phyloP scores from a whole-genome alignment of 2,329 filamentous ascomycete species.

The Neurospora crassa region DNA sequence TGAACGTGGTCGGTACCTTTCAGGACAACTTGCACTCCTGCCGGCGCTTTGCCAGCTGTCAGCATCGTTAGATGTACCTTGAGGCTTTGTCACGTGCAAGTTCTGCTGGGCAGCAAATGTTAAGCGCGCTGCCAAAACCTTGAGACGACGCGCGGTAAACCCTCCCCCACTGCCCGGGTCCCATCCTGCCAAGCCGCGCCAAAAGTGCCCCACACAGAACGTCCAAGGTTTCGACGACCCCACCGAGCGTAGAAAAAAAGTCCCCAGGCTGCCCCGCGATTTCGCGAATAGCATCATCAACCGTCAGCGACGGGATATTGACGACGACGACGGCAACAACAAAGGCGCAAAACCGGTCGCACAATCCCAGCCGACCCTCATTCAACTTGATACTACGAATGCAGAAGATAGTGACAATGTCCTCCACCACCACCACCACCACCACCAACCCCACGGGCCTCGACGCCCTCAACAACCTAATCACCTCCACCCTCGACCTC shows the following conservation, averaged over 20 bases:
- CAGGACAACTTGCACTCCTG: conserved; percentile 1
- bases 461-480: conserved; percentile 15
- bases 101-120: neutral
- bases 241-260: conserved; percentile 3
- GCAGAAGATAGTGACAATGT: neutral
- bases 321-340: neutral
- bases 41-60: conserved; percentile 1
- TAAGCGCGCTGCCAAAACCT: neutral
- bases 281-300: neutral
- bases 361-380: neutral
- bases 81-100: neutral
- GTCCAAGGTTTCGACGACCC: neutral
- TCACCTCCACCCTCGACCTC: conserved; percentile 16
- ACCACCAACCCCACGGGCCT: conserved; percentile 10
- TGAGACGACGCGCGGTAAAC: neutral
- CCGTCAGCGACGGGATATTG: neutral
- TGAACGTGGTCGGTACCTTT: neutral
- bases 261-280: conserved; percentile 5
- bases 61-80: too few relatives aligned
- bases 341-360: neutral
- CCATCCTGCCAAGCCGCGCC: neutral
- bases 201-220: neutral
- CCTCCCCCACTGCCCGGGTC: neutral
- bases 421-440: conserved; percentile 11
- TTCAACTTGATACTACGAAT: too few relatives aligned